Evolutionary conservation across 2,329 filamentous ascomycete genomes (phyloP), one percentile per base, ranked within the genome.

Genomic region (Trichophaea hybrida): DNA sequence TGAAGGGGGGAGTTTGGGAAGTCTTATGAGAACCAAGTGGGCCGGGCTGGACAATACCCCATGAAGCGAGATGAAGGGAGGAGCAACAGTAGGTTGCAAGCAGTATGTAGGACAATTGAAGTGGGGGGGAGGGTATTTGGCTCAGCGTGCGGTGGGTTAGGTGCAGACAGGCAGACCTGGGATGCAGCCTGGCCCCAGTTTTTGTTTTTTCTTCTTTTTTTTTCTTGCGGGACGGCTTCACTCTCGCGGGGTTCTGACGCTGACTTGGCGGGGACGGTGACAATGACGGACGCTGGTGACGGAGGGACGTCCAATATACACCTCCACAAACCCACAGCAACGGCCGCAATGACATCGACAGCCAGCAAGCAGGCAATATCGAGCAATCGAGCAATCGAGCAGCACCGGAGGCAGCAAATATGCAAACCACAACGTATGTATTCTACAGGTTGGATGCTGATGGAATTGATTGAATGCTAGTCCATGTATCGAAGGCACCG

Each of bases 61-160:
- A 63, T 61, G 53, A 59, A 63, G 55, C 63, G 60, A 59, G 63
- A 59, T 58, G 57, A 60, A 58, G 57, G 57, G 66, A 7, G 65
- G 65, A 61, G 59, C 64, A 57, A 63, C 62, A 60, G 62, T 75
- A 74, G 67, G 72, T 64, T 44, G 75, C 74, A 55, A 74, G 73
- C 59, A 74, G 76, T 48, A 57, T 59, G 32, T 57, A 50, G 55
- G 50, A 63, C 61, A 54, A 64, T 55, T 44, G 37, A 13, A 4
- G 35, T n/a, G 17, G 13, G 53, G 17, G 53, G 51, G 51, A 13
- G 51, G 51, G 6, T 33, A 31, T 10, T 17, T 7, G 52, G 37
- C 24, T 1, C 24, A 31, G 33, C 10, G 37, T 55, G 52, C 15
- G 53, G 17, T 15, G 10, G 53, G 31, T 49, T 49, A 5, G 38